A percentile compares a stretch with the other conserved stretches of the same genome.
These are phyloP conservation scores for Fusarium heterosporum DNA, from an alignment of 2,329 filamentous ascomycete species.

Conservation along the genomic window DNA sequence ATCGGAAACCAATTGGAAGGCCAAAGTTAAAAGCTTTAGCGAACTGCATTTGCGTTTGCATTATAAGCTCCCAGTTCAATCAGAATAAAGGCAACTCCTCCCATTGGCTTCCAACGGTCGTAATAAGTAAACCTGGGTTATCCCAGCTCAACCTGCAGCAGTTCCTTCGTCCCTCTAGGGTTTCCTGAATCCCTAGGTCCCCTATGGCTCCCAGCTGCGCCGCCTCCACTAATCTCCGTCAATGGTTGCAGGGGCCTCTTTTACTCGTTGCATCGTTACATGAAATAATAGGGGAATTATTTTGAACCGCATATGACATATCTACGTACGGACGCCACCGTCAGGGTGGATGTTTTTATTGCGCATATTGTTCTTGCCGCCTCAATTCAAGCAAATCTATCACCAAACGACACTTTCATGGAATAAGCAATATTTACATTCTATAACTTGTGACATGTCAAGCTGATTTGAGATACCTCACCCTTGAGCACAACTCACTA, in stretches of 20 bases:
- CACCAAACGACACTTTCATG: background rate
- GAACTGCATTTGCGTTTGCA: background rate
- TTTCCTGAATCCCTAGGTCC: background rate
- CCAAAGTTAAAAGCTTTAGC: too few relatives aligned
- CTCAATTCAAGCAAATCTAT: background rate
- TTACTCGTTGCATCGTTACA: constrained; percentile 7
- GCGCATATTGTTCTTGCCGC: constrained; percentile 2
- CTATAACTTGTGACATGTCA: constrained; percentile 15
- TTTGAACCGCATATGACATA: constrained; percentile 1
- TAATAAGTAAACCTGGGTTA: constrained; percentile 17
- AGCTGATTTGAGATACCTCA: constrained; percentile 5
- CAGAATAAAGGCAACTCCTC: constrained; percentile 3
- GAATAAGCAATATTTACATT: constrained; percentile 18
- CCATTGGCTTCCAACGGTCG: constrained; percentile 17
- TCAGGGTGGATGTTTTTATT: background rate
- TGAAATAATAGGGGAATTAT: constrained; percentile 23
- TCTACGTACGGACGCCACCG: background rate
- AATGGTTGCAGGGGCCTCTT: constrained; percentile 16
- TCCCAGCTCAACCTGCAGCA: constrained; percentile 28
- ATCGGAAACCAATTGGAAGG: too few relatives aligned
- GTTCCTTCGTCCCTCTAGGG: constrained; percentile 22
- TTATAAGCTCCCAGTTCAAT: background rate
- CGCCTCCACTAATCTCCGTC: constrained; percentile 41
- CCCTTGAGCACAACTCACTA: constrained; percentile 11
- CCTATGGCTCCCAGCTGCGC: constrained; percentile 10